phyloP scores from a whole-genome alignment of 768 basidiomycete species.

The Gymnopilus junonius region DNA sequence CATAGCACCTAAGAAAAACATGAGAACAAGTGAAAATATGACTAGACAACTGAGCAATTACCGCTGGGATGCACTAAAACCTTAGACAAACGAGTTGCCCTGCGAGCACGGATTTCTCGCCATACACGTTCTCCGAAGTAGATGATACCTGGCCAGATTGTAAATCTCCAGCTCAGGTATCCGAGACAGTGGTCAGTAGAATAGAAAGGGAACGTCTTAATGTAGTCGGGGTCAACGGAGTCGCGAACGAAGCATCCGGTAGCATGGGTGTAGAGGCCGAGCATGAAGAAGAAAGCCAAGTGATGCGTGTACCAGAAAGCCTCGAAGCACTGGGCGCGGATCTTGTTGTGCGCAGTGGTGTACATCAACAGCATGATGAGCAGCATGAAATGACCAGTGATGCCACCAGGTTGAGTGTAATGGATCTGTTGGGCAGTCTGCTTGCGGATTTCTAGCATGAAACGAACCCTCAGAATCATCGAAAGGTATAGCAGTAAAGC shows the following conservation, averaged over 20 bases:
- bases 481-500: not conserved
- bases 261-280: constrained; percentile 88
- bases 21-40: not conserved
- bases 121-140: constrained; percentile 89
- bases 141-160: constrained; percentile 88
- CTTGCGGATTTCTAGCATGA: constrained; percentile 73
- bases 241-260: constrained; percentile 96
- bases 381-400: constrained; percentile 95
- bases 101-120: constrained; percentile 81
- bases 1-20: constrained; percentile 69
- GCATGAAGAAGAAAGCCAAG: constrained; percentile 92
- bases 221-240: constrained; percentile 72
- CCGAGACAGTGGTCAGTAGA: constrained; percentile 86
- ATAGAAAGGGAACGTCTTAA: constrained; percentile 82
- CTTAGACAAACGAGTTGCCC: constrained; percentile 78
- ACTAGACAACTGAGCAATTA: constrained; percentile 34
- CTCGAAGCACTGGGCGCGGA: constrained; percentile 90
- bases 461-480: not conserved
- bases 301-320: constrained; percentile 98
- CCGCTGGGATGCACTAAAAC: constrained; percentile 91
- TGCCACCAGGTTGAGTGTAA: constrained; percentile 87
- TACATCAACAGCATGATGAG: constrained; percentile 94
- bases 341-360: constrained; percentile 86
- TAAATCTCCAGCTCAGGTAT: constrained; percentile 90
- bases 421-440: constrained; percentile 83